Percentiles rank a stretch among this genome's conserved stretches.
phyloP scores from a whole-genome alignment of 192 early-diverging fungal genomes.

The Kappamyces sp. region DNA sequence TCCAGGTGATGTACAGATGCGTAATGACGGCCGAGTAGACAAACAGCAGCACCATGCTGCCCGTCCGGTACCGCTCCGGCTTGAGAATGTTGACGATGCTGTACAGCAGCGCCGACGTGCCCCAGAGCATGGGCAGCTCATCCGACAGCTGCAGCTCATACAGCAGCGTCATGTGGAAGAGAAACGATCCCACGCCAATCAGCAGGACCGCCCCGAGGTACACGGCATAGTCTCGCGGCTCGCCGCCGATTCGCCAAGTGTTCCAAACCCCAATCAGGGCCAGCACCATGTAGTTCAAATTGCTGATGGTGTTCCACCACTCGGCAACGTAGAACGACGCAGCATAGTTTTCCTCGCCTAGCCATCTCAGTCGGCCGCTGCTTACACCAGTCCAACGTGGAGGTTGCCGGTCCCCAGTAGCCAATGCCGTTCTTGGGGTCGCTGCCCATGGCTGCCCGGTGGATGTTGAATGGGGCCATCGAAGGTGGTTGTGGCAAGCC shows the following conservation, averaged over 20 bases:
- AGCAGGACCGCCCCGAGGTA: conserved; percentile 54
- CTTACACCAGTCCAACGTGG: conserved; percentile 44
- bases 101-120: not conserved
- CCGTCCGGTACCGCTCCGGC: too few relatives aligned
- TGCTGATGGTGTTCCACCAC: conserved; percentile 71
- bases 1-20: conserved; percentile 54
- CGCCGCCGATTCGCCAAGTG: conserved; percentile 38
- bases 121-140: conserved; percentile 64
- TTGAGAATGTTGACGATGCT: too few relatives aligned
- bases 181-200: conserved; percentile 67
- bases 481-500: too few relatives aligned
- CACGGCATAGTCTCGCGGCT: conserved; percentile 49
- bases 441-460: too few relatives aligned
- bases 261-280: conserved; percentile 55
- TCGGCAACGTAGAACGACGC: conserved; percentile 67
- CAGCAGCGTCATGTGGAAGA: conserved; percentile 71
- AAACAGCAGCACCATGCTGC: conserved; percentile 15
- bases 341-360: conserved; percentile 63
- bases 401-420: conserved; percentile 23
- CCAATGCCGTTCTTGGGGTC: too few relatives aligned
- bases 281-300: conserved; percentile 58
- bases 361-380: too few relatives aligned
- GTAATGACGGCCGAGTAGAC: conserved; percentile 37
- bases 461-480: too few relatives aligned
- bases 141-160: conserved; percentile 70